phyloP scores from a whole-genome alignment of 768 basidiomycete species.

The Lactarius tabidus region DNA sequence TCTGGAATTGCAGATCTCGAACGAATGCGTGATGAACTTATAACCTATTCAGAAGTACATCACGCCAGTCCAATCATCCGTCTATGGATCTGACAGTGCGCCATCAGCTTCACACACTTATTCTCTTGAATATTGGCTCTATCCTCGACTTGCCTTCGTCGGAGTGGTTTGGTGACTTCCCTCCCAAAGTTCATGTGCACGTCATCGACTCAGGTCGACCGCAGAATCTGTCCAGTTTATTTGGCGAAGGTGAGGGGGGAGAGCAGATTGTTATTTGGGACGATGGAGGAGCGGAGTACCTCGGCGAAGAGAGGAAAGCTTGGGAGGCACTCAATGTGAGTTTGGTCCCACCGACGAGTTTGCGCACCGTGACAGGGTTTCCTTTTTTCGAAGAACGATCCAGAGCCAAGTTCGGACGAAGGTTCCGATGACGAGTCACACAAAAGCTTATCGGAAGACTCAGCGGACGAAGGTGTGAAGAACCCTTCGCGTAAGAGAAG shows the following conservation, averaged over 20 bases:
- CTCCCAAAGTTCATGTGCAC: constrained; percentile 65
- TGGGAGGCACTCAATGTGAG: constrained; percentile 82
- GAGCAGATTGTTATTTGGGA: constrained; percentile 89
- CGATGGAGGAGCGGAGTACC: constrained; percentile 71
- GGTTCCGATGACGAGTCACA: constrained; percentile 45
- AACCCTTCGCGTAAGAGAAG: constrained; percentile 52
- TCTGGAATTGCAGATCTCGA: constrained; percentile 79
- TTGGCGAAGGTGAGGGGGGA: constrained; percentile 60
- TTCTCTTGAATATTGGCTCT: constrained; percentile 90
- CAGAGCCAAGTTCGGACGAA: constrained; percentile 66
- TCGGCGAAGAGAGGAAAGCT: constrained; percentile 69
- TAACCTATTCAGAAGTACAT: constrained; percentile 61
- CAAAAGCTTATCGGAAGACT: constrained; percentile 45
- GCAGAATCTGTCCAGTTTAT: constrained; percentile 82
- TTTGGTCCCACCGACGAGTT: not conserved
- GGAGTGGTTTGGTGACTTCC: constrained; percentile 75
- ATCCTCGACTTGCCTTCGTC: constrained; percentile 75
- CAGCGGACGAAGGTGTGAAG: constrained; percentile 41
- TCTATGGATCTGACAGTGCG: constrained; percentile 10
- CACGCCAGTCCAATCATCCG: constrained; percentile 3
- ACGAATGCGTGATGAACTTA: constrained; percentile 58
- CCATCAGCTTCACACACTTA: constrained; percentile 75
- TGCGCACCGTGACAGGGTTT: not conserved
- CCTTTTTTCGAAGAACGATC: constrained; percentile 65
- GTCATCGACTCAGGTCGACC: constrained; percentile 94